phyloP scores from a whole-genome alignment of 2,329 filamentous ascomycete genomes.

The Aspergillus melleus region DNA sequence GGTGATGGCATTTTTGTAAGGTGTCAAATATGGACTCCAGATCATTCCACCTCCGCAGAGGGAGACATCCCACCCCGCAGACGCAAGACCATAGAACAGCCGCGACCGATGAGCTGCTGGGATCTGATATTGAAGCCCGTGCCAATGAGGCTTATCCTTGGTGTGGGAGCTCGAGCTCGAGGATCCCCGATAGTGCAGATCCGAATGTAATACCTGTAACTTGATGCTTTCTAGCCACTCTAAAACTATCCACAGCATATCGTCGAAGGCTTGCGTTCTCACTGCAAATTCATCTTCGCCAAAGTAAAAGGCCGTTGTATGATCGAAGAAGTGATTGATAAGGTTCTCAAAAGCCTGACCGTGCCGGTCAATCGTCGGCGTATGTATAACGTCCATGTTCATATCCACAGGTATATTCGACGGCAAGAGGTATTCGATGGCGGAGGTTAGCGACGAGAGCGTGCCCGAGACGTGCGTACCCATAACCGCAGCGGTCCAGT shows the following conservation, averaged over 20 bases:
- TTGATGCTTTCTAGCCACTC: conserved; percentile 83
- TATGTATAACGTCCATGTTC: background rate
- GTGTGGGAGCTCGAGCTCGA: conserved; percentile 12
- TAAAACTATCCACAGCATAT: conserved; percentile 93
- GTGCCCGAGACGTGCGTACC: conserved; percentile 76
- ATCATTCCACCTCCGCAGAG: conserved; percentile 86
- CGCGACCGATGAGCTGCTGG: conserved; percentile 80
- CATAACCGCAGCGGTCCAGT: conserved; percentile 89
- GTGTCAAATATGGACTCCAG: conserved; percentile 77
- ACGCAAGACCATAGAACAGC: conserved; percentile 81
- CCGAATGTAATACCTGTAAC: conserved; percentile 70
- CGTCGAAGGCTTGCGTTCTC: conserved; percentile 79
- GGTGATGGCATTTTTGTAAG: conserved; percentile 96
- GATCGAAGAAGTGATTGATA: conserved; percentile 79
- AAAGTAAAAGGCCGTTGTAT: conserved; percentile 77
- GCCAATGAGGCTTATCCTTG: conserved; percentile 54
- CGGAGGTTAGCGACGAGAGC: conserved; percentile 65
- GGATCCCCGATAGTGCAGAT: conserved; percentile 54
- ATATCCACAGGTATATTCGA: conserved; percentile 24
- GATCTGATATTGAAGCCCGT: conserved; percentile 72
- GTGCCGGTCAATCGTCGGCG: conserved; percentile 4
- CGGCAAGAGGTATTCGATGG: conserved; percentile 49
- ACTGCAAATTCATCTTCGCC: conserved; percentile 78
- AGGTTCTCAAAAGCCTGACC: conserved; percentile 67
- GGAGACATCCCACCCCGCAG: conserved; percentile 75